Evolutionary conservation across 306 rosid species (phyloP).

Genomic region (Lagenaria siceraria): DNA sequence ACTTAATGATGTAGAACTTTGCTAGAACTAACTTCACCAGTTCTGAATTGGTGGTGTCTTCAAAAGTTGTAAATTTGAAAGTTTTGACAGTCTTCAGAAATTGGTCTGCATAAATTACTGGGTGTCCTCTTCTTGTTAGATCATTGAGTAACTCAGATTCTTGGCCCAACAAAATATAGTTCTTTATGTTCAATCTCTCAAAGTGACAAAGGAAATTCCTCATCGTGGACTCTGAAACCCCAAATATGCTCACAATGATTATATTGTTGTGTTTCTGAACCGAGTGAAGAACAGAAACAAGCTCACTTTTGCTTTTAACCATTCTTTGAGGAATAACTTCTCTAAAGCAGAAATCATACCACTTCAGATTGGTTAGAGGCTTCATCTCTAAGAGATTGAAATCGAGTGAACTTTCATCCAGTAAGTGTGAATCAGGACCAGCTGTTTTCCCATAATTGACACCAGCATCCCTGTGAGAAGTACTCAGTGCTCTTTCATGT

Average conservation of each 20-base stretch:
- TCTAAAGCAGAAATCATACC: constrained; percentile 94
- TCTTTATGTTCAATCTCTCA: constrained; percentile 60
- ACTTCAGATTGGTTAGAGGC: constrained; percentile 53
- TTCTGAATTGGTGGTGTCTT: constrained; percentile 21
- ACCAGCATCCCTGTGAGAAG: constrained; percentile 95
- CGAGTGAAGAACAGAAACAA: constrained; percentile 44
- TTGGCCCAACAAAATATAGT: constrained; percentile 46
- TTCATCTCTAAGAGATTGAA: constrained; percentile 50
- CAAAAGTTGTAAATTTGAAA: constrained; percentile 21
- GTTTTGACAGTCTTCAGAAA: constrained; percentile 35
- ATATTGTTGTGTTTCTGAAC: constrained; percentile 31
- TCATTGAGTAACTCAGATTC: constrained; percentile 53
- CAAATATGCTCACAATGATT: constrained; percentile 45
- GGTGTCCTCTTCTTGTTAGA: constrained; percentile 75
- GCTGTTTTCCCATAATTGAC: constrained; percentile 91
- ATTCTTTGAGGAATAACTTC: constrained; percentile 52
- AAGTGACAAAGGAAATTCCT: constrained; percentile 76
- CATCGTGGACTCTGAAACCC: constrained; percentile 27
- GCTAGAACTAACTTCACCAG: constrained; percentile 32
- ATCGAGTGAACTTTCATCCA: constrained; percentile 52
- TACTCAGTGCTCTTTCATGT: constrained; percentile 72
- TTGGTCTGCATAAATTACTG: constrained; percentile 43
- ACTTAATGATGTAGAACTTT: constrained; percentile 36
- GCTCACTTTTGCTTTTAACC: constrained; percentile 41
- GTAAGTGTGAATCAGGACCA: constrained; percentile 81